Conservation (phyloP, 495 filamentous ascomycete genomes). For the Trichoderma virens region DNA sequence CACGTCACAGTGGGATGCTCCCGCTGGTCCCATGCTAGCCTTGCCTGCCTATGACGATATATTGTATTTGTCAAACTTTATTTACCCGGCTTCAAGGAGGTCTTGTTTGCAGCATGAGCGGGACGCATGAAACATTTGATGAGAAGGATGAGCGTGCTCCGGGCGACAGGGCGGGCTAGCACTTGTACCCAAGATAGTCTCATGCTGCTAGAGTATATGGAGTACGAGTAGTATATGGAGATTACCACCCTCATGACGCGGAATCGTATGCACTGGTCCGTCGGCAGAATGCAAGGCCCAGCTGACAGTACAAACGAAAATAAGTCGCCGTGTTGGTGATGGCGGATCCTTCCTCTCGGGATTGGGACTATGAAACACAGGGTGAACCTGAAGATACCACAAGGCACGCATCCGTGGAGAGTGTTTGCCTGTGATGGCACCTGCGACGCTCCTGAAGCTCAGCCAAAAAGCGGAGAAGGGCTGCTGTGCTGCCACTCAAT, state of each 20-base stretch:
- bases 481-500: neutral
- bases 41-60: neutral
- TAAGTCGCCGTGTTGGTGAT: neutral
- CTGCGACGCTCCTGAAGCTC: constrained; percentile 1
- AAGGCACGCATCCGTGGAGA: neutral
- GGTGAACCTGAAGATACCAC: neutral
- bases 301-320: too few species aligned
- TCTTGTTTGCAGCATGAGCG: too few species aligned
- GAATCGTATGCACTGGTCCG: neutral
- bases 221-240: too few species aligned
- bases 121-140: constrained; percentile 7
- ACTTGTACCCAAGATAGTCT: too few species aligned
- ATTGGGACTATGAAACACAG: neutral
- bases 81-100: constrained; percentile 2
- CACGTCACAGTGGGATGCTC: neutral
- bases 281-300: neutral
- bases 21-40: neutral
- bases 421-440: neutral
- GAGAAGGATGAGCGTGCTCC: neutral
- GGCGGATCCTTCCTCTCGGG: neutral
- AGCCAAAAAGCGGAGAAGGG: too few species aligned
- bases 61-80: neutral
- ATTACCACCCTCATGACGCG: neutral
- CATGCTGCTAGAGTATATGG: too few species aligned
- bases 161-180: neutral